A percentile compares a stretch with the other conserved stretches of the same genome.
Conservation (phyloP, 1,139 yeast species). For the Yamadazyma sp. region DNA sequence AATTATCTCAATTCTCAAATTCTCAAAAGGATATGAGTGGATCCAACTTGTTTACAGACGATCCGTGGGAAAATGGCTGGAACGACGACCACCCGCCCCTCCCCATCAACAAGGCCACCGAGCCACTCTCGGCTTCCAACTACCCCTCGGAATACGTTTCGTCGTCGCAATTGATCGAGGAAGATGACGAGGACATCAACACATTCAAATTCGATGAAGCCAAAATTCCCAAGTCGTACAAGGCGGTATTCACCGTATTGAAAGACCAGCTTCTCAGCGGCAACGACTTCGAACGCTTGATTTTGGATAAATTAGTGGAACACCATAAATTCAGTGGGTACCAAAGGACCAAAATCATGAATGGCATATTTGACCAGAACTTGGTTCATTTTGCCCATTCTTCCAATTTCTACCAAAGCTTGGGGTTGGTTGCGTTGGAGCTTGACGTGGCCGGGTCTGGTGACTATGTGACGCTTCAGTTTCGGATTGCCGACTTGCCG, state of each 20-base stretch:
- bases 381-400: conserved; percentile 32
- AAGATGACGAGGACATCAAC: conserved; percentile 8
- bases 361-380: conserved; percentile 38
- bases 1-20: no score
- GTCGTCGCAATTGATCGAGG: conserved; percentile 24
- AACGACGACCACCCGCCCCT: no score
- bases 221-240: conserved; percentile 28
- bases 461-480: conserved; percentile 44
- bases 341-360: conserved; percentile 36
- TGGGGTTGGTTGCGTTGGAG: conserved; percentile 45
- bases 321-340: conserved; percentile 27
- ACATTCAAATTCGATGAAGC: conserved; percentile 13
- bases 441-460: conserved; percentile 42
- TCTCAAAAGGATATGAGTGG: conserved; percentile 5
- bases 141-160: conserved; percentile 21
- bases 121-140: conserved; percentile 9
- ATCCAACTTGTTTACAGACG: conserved; percentile 22
- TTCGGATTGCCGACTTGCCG: conserved; percentile 35
- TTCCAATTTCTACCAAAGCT: conserved; percentile 32
- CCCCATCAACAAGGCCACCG: no score
- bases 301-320: conserved; percentile 30
- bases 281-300: conserved; percentile 30
- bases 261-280: conserved; percentile 23
- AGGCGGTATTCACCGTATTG: conserved; percentile 19
- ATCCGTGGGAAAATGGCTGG: conserved; percentile 50